Conservation (phyloP, 2,329 filamentous ascomycete genomes). For the Aspergillus persii region DNA sequence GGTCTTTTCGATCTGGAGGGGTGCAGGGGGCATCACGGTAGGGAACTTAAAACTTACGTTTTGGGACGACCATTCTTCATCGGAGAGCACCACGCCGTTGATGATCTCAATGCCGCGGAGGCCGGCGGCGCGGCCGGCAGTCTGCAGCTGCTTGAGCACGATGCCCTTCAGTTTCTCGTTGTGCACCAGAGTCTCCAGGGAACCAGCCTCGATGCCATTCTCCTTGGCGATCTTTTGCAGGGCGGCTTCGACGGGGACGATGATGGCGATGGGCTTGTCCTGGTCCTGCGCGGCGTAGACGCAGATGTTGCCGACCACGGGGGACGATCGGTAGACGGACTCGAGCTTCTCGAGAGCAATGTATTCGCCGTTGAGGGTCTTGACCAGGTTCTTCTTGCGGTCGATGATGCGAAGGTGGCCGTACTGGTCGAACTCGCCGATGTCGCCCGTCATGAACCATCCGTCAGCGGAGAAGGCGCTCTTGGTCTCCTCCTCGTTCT, state of each 20-base stretch:
- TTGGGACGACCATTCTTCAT: slow-evolving; percentile 47
- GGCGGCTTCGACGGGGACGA: slow-evolving; percentile 60
- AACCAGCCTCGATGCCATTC: slow-evolving; percentile 62
- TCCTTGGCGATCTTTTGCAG: slow-evolving; percentile 56
- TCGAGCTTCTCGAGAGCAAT: slow-evolving; percentile 96
- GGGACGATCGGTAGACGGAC: slow-evolving; percentile 77
- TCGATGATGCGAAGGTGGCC: slow-evolving; percentile 88
- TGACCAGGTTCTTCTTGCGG: slow-evolving; percentile 97
- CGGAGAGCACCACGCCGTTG: slow-evolving; percentile 44
- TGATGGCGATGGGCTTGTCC: slow-evolving; percentile 76
- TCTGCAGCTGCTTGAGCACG: slow-evolving; percentile 42
- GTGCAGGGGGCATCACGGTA: neutral
- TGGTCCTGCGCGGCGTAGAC: slow-evolving; percentile 75
- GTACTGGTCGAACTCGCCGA: slow-evolving; percentile 79
- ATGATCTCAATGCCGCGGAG: slow-evolving; percentile 44
- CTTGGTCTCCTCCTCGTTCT: slow-evolving; percentile 81
- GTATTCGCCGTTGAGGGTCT: slow-evolving; percentile 93
- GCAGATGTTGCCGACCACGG: slow-evolving; percentile 83
- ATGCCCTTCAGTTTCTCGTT: slow-evolving; percentile 42
- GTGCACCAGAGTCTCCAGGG: slow-evolving; percentile 64
- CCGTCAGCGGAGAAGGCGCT: slow-evolving; percentile 76
- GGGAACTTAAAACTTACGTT: slow-evolving; percentile 30
- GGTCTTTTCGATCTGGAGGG: neutral
- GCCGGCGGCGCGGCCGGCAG: slow-evolving; percentile 34
- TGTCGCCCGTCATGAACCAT: slow-evolving; percentile 97